phyloP scores from a whole-genome alignment of 1,139 yeast species.

The Tardiomyces digboiensis region DNA sequence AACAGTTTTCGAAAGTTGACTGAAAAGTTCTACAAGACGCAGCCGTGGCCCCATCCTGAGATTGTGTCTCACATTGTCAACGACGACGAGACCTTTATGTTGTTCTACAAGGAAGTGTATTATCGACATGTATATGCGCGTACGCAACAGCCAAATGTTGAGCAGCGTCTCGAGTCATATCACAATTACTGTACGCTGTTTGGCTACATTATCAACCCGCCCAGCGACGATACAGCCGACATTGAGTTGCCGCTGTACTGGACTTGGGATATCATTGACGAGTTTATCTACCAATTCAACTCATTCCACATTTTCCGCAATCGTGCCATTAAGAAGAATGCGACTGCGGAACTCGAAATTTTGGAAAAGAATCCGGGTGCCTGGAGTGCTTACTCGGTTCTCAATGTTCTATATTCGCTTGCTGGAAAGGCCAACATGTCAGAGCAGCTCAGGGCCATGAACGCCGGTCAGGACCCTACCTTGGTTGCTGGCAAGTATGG shows the following conservation, averaged over 20 bases:
- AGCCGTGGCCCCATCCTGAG: slow-evolving; percentile 39
- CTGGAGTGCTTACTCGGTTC: slow-evolving; percentile 39
- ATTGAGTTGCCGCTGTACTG: slow-evolving; percentile 38
- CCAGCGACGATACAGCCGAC: slow-evolving; percentile 31
- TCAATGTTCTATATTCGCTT: slow-evolving; percentile 39
- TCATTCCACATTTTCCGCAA: slow-evolving; percentile 34
- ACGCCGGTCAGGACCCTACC: slow-evolving; percentile 25
- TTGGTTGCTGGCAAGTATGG: slow-evolving; percentile 37
- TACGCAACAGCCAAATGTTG: slow-evolving; percentile 30
- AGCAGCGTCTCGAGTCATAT: slow-evolving; percentile 37
- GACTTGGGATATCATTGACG: slow-evolving; percentile 44
- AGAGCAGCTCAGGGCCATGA: slow-evolving; percentile 33
- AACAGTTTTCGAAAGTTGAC: slow-evolving; percentile 36
- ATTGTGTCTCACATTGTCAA: slow-evolving; percentile 35
- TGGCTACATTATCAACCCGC: slow-evolving; percentile 32
- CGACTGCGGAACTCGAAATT: slow-evolving; percentile 20
- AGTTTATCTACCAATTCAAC: slow-evolving; percentile 41
- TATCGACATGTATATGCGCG: slow-evolving; percentile 39
- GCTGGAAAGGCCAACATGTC: slow-evolving; percentile 35
- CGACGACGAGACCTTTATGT: slow-evolving; percentile 35
- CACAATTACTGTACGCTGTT: slow-evolving; percentile 40
- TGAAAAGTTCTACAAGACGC: slow-evolving; percentile 33
- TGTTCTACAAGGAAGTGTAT: slow-evolving; percentile 38
- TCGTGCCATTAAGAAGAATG: slow-evolving; percentile 25
- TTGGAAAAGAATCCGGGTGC: slow-evolving; percentile 32